Conservation (phyloP, 306 rosid species). For the Ammopiptanthus mongolicus region DNA sequence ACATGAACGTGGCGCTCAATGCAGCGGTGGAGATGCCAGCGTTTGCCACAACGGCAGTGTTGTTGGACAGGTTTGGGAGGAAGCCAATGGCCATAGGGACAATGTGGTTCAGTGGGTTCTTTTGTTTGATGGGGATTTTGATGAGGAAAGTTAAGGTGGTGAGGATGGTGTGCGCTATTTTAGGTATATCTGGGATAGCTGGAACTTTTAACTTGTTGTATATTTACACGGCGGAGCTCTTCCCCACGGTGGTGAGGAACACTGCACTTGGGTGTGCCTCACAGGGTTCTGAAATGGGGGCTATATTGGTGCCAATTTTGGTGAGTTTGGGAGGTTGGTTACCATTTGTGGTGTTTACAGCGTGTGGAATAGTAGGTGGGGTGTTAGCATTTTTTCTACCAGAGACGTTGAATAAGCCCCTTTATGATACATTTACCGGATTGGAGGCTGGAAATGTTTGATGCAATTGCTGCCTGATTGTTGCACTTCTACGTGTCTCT, state of each 20-base stretch:
- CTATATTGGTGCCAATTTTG: conserved; percentile 58
- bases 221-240: conserved; percentile 60
- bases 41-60: conserved; percentile 39
- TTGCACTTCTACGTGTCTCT: no score
- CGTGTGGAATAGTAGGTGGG: conserved; percentile 51
- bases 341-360: conserved; percentile 56
- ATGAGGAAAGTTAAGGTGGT: conserved; percentile 20
- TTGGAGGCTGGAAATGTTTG: conserved; percentile 11
- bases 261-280: conserved; percentile 57
- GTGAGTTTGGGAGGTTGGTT: conserved; percentile 56
- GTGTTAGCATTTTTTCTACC: conserved; percentile 54
- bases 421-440: conserved; percentile 62
- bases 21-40: conserved; percentile 82
- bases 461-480: no score
- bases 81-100: conserved; percentile 52
- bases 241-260: conserved; percentile 70
- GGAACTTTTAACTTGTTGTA: conserved; percentile 64
- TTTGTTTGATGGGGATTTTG: conserved; percentile 45
- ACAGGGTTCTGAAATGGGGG: conserved; percentile 70
- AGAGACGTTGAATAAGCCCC: conserved; percentile 58
- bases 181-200: conserved; percentile 72
- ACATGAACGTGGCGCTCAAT: conserved; percentile 45
- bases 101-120: conserved; percentile 57
- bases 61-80: conserved; percentile 44
- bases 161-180: conserved; percentile 48